Base-by-base conservation (phyloP, 805 yeast species). In the Barnettozyma californica region DNA sequence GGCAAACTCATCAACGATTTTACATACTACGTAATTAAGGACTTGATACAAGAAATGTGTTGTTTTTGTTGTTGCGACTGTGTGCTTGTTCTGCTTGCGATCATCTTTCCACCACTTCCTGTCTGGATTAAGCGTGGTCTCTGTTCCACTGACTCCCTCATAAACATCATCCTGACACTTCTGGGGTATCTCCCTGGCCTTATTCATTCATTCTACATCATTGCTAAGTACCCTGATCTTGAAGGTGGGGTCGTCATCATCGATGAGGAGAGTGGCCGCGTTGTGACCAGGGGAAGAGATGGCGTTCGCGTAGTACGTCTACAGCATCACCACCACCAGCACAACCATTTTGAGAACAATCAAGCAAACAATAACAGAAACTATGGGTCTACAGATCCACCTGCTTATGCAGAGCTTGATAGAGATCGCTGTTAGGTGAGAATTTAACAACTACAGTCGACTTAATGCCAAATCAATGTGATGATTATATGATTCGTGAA, bases 141-240 rank as follows among this genome's bases (percentile, higher is more conserved):
- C 46, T 81, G 84, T 53, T 81, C 91, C 1, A 79, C 82, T 8
- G 95, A 87, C 60, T 71, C 73, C 42, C 64, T 81, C 48, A 83
- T 88, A 59, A 87, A 87, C 65, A 71, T 87, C 42, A 80, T 84
- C 7, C 73, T 87, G 27, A 84, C 89, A 64, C 59, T 78, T 48
- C 70, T 87, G 40, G 94, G 95, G 1, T 82, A 74, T 62, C 60
- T 87, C 47, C 95, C 95, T 0, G 95, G 94, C 10, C 74, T 87
- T 34, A 65, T 87, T 51, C 95, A 87, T 60, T 70, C 84, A 37
- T 83, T 87, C 78, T 87, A 86, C 65, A 83, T 87, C 58, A 86
- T 87, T 48, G 80, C 88, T 47, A 73, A 78, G 57, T 84, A 84
- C 61, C 95, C 95, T 9, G 41, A 38, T 10, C 16, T 39, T 3